These are phyloP conservation scores for Athelia psychrophila DNA, from an alignment of 1,284 basidiomycete species.

Conservation along the genomic window DNA sequence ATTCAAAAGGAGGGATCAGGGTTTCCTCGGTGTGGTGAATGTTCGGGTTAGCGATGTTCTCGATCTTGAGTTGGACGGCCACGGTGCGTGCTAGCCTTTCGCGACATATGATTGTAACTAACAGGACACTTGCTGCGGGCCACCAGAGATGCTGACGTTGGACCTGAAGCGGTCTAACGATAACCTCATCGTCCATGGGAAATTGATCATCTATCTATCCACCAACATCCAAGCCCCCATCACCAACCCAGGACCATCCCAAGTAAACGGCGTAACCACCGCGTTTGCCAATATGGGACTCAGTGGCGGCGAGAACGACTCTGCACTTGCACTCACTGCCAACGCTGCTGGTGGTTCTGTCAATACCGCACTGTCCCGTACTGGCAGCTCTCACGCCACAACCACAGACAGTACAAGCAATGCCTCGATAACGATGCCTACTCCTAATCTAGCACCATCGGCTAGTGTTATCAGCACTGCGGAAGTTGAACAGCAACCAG, in stretches of 20 bases:
- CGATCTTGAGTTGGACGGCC: constrained; percentile 85
- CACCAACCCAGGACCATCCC: constrained; percentile 70
- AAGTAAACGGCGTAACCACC: constrained; percentile 51
- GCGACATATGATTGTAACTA: constrained; percentile 1
- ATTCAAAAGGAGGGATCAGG: constrained; percentile 94
- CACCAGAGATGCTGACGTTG: constrained; percentile 81
- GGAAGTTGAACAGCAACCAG: constrained; percentile 30
- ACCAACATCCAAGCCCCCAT: constrained; percentile 79
- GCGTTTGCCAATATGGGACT: constrained; percentile 57
- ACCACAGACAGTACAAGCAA: constrained; percentile 33
- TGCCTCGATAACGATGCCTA: constrained; percentile 30
- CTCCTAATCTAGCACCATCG: constrained; percentile 32
- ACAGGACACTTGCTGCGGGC: constrained; percentile 7
- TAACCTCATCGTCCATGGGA: constrained; percentile 86
- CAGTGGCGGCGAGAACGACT: constrained; percentile 31
- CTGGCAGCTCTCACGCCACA: constrained; percentile 53
- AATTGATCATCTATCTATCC: constrained; percentile 88
- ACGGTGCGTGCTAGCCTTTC: constrained; percentile 55
- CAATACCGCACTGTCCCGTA: constrained; percentile 38
- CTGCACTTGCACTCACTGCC: constrained; percentile 34
- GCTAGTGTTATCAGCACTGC: constrained; percentile 30
- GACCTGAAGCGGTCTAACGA: constrained; percentile 91
- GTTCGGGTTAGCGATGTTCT: constrained; percentile 88
- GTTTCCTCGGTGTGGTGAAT: constrained; percentile 93
- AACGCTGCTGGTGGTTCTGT: constrained; percentile 26